A percentile compares a stretch with the other conserved stretches of the same genome.
Conservation (phyloP, 257 asterid genomes). For the Schizonepeta tenuifolia region DNA sequence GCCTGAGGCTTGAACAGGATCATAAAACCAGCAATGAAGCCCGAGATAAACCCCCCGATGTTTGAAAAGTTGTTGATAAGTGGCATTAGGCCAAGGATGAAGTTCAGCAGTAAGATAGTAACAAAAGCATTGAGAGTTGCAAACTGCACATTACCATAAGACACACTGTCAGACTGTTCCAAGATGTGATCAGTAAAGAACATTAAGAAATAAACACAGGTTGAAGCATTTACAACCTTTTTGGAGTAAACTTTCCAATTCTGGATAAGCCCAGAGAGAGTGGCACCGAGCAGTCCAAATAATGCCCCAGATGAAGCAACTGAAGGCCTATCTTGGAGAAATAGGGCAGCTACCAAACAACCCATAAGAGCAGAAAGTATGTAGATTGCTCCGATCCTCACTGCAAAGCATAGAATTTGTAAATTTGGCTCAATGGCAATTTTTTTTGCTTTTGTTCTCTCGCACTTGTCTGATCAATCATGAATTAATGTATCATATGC, state of each 20-base stretch:
- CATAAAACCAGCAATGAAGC: constrained; percentile 71
- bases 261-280: constrained; percentile 68
- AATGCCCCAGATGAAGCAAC: constrained; percentile 83
- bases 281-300: constrained; percentile 83
- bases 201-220: background rate
- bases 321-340: constrained; percentile 78
- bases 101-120: constrained; percentile 52
- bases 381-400: constrained; percentile 68
- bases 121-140: constrained; percentile 51
- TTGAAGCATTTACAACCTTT: constrained; percentile 51
- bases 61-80: constrained; percentile 76
- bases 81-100: constrained; percentile 73
- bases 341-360: constrained; percentile 67
- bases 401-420: constrained; percentile 45
- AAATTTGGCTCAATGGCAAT: constrained; percentile 35
- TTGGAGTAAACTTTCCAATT: constrained; percentile 71
- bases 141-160: constrained; percentile 46
- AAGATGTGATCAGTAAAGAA: constrained; percentile 19
- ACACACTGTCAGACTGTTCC: constrained; percentile 20
- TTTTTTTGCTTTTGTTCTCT: constrained; percentile 43
- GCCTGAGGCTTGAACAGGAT: constrained; percentile 66
- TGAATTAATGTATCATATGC: constrained; percentile 68
- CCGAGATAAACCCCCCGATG: constrained; percentile 79
- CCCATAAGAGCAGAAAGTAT: constrained; percentile 75
- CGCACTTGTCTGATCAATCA: constrained; percentile 52